A percentile compares a stretch with the other conserved stretches of the same genome.
These are phyloP conservation scores for Alternaria burnsii DNA, from an alignment of 2,329 filamentous ascomycete species.

Conservation along the genomic window DNA sequence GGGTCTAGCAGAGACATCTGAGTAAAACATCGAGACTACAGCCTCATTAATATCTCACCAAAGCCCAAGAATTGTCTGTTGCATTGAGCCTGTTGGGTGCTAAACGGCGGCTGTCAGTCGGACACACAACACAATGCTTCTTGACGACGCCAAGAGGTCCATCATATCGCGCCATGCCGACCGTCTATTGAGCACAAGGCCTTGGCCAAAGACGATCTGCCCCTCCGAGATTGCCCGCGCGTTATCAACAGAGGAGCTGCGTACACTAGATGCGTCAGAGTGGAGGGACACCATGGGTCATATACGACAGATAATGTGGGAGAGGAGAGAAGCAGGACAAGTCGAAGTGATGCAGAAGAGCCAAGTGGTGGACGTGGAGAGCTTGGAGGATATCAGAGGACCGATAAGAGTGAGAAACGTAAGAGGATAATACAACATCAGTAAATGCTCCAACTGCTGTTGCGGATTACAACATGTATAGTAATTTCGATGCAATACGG, in stretches of 20 bases:
- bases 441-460: background rate
- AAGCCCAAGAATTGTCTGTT: slow-evolving; percentile 1
- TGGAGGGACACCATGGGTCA: slow-evolving; percentile 61
- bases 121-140: slow-evolving; percentile 23
- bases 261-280: slow-evolving; percentile 26
- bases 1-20: slow-evolving; percentile 23
- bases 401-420: slow-evolving; percentile 56
- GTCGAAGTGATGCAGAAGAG: slow-evolving; percentile 62
- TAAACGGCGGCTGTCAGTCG: background rate
- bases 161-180: slow-evolving; percentile 32
- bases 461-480: slow-evolving; percentile 14
- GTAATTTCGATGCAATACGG: slow-evolving; percentile 11
- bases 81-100: background rate
- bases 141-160: slow-evolving; percentile 26
- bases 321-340: slow-evolving; percentile 51
- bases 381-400: slow-evolving; percentile 53
- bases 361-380: slow-evolving; percentile 47
- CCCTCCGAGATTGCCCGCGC: slow-evolving; percentile 62
- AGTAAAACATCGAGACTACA: slow-evolving; percentile 12
- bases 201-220: slow-evolving; percentile 61
- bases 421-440: slow-evolving; percentile 3
- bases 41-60: slow-evolving; percentile 1
- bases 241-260: slow-evolving; percentile 53
- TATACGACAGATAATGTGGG: slow-evolving; percentile 55
- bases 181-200: slow-evolving; percentile 42